Base-by-base conservation (phyloP, 129 eudicot species). In the Smallanthus sonchifolius region DNA sequence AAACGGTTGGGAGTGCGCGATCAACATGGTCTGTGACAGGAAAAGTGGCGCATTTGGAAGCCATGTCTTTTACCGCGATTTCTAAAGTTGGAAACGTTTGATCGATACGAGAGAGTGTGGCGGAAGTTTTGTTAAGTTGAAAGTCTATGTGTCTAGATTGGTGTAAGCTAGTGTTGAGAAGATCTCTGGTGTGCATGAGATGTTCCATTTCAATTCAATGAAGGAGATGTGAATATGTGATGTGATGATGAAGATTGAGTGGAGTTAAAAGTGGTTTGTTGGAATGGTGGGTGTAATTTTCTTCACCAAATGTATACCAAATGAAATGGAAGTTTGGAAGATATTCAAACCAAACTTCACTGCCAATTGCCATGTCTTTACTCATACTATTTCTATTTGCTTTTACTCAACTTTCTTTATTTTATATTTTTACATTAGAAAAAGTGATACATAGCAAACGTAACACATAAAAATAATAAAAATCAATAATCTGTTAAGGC, bases 321-420 rank as follows among this genome's bases (percentile, higher is more conserved):
- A 79, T 75, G 62, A 47, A 24, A 24, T 24, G 30, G 30, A n/a
- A 61, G 81, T 66, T 32, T 59, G 67, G 11, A 61, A 49, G 39
- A 72, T 69, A 80, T 83, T 87, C 92, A 67, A 83, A 90, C 96
- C 96, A 84, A 85, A 90, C 88, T 81, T 79, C 67, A 76, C 90
- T 85, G 87, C 64, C 82, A 49, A 37, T 78, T 72, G 74, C 73
- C 16, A 79, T 71, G 74, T 16, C 83, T 79, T 79, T 79, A 79
- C 83, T 79, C 83, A 79, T 72, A 79, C 82, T 78, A 65, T 63
- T 11, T 62, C 37, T 19, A 14, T 40, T 28, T 17, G n/a, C 56
- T 47, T 48, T 69, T 48, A 69, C 74, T 47, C 74, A 51, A 30
- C 56, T 47, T 47, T 47, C 6, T 28, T 30, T 48, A 32, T 2